Evolutionary conservation across 1,139 yeast genomes (phyloP).

Genomic region (Lizanozyma gosingica): DNA sequence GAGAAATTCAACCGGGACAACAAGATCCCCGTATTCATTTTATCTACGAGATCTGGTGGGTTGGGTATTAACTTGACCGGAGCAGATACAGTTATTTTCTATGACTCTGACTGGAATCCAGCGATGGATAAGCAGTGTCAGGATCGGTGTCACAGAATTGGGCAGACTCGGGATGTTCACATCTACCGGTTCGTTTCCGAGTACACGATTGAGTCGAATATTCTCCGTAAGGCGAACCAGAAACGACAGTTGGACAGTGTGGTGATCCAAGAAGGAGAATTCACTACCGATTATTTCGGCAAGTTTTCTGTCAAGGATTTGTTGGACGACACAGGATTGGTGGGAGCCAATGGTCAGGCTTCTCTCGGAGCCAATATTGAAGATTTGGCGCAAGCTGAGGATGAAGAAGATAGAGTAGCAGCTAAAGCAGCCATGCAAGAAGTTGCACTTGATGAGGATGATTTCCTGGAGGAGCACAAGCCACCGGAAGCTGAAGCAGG

Average conservation of each 20-base stretch:
- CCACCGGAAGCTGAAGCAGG: slow-evolving; percentile 30
- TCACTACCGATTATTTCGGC: slow-evolving; percentile 92
- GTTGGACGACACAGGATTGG: slow-evolving; percentile 52
- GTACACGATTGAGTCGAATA: slow-evolving; percentile 92
- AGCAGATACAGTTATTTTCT: slow-evolving; percentile 98
- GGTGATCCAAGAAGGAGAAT: slow-evolving; percentile 96
- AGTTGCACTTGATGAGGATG: slow-evolving; percentile 76
- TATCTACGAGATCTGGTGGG: slow-evolving; percentile 97
- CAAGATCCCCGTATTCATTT: slow-evolving; percentile 80
- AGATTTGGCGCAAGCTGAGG: slow-evolving; percentile 78
- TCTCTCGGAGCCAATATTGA: slow-evolving; percentile 12
- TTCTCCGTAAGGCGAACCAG: slow-evolving; percentile 89
- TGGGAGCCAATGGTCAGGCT: slow-evolving; percentile 18
- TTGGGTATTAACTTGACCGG: slow-evolving; percentile 96
- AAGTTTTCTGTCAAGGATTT: slow-evolving; percentile 84
- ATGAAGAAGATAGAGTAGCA: slow-evolving; percentile 90
- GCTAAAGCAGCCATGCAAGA: slow-evolving; percentile 86
- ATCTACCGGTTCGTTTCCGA: slow-evolving; percentile 94
- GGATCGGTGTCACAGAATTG: slow-evolving; percentile 98
- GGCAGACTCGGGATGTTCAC: slow-evolving; percentile 96
- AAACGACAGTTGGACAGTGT: slow-evolving; percentile 92
- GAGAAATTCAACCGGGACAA: slow-evolving; percentile 87
- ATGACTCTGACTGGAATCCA: slow-evolving; percentile 99
- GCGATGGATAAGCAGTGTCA: slow-evolving; percentile 99
- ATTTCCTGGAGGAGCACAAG: slow-evolving; percentile 45